Conservation (phyloP, 257 asterid species). For the Solanum medicagineum region DNA sequence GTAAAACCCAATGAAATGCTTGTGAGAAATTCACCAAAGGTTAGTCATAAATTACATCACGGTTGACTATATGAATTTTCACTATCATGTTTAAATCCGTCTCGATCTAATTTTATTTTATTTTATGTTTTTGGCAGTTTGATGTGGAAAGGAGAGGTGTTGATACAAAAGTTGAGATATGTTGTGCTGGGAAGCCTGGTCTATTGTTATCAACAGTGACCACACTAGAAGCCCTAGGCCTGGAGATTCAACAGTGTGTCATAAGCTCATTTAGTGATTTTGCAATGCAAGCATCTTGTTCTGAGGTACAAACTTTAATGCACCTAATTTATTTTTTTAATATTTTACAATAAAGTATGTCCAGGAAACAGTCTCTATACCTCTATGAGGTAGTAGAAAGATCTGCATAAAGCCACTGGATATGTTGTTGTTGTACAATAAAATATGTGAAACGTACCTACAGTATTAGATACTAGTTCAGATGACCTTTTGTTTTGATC, state of each 20-base stretch:
- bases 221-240: conserved; percentile 59
- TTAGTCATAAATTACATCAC: neutral
- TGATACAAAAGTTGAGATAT: conserved; percentile 44
- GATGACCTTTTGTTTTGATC: neutral
- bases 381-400: neutral
- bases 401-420: too few species aligned
- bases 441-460: too few species aligned
- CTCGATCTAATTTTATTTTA: neutral
- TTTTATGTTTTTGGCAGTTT: conserved; percentile 24
- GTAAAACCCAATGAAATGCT: conserved; percentile 39
- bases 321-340: neutral
- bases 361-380: neutral
- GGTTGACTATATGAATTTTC: neutral
- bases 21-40: conserved; percentile 70
- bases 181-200: conserved; percentile 52
- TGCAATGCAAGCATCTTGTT: conserved; percentile 62
- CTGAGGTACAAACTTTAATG: conserved; percentile 9
- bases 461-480: neutral
- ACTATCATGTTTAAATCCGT: neutral
- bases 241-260: conserved; percentile 64
- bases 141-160: conserved; percentile 48
- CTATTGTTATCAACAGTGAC: conserved; percentile 64
- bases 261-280: conserved; percentile 72
- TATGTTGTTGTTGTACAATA: too few species aligned
- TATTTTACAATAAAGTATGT: neutral